Evolutionary conservation across 2,329 filamentous ascomycete species (phyloP), one percentile per base, ranked within the genome.

Genomic region (Cladosporium velox): DNA sequence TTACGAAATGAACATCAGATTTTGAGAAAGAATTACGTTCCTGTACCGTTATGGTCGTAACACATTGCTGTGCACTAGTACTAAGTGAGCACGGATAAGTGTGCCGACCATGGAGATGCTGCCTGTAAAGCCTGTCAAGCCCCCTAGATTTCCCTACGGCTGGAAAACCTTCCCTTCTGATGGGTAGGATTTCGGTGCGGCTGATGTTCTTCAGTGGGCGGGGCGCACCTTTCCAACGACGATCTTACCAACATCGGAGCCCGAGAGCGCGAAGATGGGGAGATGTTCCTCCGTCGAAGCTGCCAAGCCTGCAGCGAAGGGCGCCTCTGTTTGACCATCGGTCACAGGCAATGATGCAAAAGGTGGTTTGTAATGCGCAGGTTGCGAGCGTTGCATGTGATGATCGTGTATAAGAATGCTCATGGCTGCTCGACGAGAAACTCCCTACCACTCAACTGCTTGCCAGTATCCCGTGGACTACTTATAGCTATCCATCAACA

Each of bases 1-100:
- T 64, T 52, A 64, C 44, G 61, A 62, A 62, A 62, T 62, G 59
- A 62, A 62, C 44, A 62, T 6, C 15, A 52, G 18, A 35, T 30
- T 38, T 62, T 62, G 44, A 14, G 44, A 52, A 59, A 35, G 21
- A 12, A 18, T 5, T 10, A 24, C 8, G 11, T 12, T 47, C 41
- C 41, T 24, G 3, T 7, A n/a, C 2, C 15, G 35, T 18, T n/a
- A 4, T n/a, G 18, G 6, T 18, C 18, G 18, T 41, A 18, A 41
- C 35, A 18, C 18, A n/a, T 44, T 44, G 18, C 18, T 44, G 12
- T n/a, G 38, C 12, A 44, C 38, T 44, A n/a, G 4, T 44, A 44
- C 41, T 24, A 21, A 4, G n/a, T 11, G n/a, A 3, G 10, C 1
- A 47, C n/a, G n/a, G 10, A 21, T 21, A 12, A 47, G n/a, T 47